Base-by-base conservation (phyloP, 2,329 filamentous ascomycete genomes). In the Decorospora gaudefroyi region DNA sequence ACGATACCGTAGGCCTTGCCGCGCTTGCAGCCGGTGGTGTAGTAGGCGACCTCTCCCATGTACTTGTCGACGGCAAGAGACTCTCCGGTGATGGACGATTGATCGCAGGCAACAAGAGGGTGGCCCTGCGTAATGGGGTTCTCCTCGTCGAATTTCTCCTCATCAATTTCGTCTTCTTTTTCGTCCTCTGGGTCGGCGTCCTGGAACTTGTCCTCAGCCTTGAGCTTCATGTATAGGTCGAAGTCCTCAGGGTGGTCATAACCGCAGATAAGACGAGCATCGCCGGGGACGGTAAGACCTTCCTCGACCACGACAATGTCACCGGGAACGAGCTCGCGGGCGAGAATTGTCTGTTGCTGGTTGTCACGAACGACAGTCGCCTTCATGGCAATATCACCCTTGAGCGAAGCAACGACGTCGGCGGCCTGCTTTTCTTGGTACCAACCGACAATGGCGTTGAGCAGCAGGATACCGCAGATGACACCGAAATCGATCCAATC, bases 341-440 rank as follows among this genome's bases (percentile, higher is more conserved):
- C 86, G 60, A 86, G 80, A 70, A 89, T 86, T 51, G 85, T 81
- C 59, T 83, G 74, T 72, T 87, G 83, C 50, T 76, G 73, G 50
- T 86, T 85, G 65, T 87, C 78, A 64, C 86, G 85, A 58, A 88
- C 72, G 62, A 86, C 84, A 51, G 75, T 77, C 33, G 84, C 81
- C 73, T 82, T 85, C 83, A 89, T 86, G 61, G 86, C 86, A 65
- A 90, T 89, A 64, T 89, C 86, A 75, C 86, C 86, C 77, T 88
- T 88, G 51, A 89, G 75, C 52, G 77, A 82, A 43, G 85, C 85
- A 62, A 62, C 54, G 49, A 60, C 85, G 72, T 89, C 86, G 57
- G 85, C 86, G 61, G 86, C 86, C 73, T 88, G 85, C 76, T 89
- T 89, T 74, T 89, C 86, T 71, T 88, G 86, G 71, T 89, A 88